phyloP scores from a whole-genome alignment of 2,329 filamentous ascomycete species.

The Apiospora phragmitis region DNA sequence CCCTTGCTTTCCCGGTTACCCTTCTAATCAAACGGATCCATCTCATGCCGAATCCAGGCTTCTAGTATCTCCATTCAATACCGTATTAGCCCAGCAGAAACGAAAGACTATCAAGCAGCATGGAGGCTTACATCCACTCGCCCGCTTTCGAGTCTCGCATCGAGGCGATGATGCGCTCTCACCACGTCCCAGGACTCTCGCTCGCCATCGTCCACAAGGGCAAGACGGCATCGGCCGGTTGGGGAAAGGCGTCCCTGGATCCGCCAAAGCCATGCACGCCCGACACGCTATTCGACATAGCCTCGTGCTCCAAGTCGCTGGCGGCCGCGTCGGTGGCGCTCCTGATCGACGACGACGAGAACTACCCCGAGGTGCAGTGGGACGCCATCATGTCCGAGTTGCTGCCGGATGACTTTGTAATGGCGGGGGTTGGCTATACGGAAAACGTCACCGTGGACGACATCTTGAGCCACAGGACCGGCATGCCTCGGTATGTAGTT shows the following conservation, averaged over 20 bases:
- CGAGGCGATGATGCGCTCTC: neutral
- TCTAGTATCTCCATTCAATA: neutral
- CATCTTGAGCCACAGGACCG: constrained; percentile 25
- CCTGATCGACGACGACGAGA: constrained; percentile 30
- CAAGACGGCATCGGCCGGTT: constrained; percentile 21
- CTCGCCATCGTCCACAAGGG: constrained; percentile 23
- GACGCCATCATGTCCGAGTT: constrained; percentile 25
- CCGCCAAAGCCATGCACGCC: constrained; percentile 26
- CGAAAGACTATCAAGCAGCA: rapidly evolving
- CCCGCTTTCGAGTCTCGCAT: neutral
- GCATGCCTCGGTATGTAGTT: constrained; percentile 21
- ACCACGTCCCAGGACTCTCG: constrained; percentile 26
- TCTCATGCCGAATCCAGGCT: neutral
- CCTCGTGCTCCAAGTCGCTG: constrained; percentile 29
- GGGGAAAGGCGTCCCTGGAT: constrained; percentile 27
- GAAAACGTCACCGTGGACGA: constrained; percentile 26
- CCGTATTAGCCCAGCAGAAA: neutral
- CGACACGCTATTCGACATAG: constrained; percentile 31
- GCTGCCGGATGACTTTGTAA: constrained; percentile 26
- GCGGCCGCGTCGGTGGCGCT: constrained; percentile 28
- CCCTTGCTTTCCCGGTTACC: neutral
- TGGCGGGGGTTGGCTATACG: constrained; percentile 22
- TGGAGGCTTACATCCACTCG: neutral
- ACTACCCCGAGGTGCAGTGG: constrained; percentile 30
- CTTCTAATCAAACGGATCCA: neutral